These are phyloP conservation scores for Melampsora americana DNA, from an alignment of 1,284 basidiomycete species.

Conservation along the genomic window DNA sequence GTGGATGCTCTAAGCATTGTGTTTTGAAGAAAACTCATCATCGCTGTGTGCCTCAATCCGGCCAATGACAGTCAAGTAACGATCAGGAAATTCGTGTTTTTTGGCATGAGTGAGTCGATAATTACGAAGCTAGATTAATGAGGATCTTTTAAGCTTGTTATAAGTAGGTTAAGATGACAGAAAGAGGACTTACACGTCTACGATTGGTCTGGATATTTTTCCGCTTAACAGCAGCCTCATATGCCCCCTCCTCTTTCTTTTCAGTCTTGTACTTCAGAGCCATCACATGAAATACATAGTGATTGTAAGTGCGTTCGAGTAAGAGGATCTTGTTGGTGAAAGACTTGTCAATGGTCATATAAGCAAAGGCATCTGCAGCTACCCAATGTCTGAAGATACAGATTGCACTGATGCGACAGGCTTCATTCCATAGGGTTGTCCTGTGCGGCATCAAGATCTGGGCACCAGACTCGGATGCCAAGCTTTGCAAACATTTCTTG, in stretches of 20 bases:
- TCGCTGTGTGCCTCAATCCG: conserved; percentile 30
- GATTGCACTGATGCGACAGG: conserved; percentile 15
- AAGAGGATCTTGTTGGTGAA: conserved; percentile 2
- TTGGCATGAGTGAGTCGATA: background rate
- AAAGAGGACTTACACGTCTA: conserved; percentile 12
- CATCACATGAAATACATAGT: conserved; percentile 23
- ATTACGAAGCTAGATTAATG: background rate
- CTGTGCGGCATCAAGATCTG: background rate
- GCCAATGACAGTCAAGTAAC: background rate
- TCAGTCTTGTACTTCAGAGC: conserved; percentile 5
- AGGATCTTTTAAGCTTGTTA: background rate
- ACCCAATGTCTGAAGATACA: background rate
- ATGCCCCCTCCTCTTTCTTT: conserved; percentile 12
- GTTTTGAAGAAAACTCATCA: conserved; percentile 6
- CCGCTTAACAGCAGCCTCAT: background rate
- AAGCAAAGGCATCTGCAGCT: background rate
- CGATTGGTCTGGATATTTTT: background rate
- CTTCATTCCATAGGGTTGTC: conserved; percentile 9
- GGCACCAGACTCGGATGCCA: background rate
- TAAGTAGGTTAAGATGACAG: background rate
- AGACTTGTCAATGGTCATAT: conserved; percentile 1
- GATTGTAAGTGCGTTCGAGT: background rate
- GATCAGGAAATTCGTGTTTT: conserved; percentile 21
- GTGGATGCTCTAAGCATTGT: too few relatives aligned
- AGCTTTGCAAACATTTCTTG: background rate